Evolutionary conservation across 345 rosid species (phyloP).

Genomic region (Aquilaria sinensis): DNA sequence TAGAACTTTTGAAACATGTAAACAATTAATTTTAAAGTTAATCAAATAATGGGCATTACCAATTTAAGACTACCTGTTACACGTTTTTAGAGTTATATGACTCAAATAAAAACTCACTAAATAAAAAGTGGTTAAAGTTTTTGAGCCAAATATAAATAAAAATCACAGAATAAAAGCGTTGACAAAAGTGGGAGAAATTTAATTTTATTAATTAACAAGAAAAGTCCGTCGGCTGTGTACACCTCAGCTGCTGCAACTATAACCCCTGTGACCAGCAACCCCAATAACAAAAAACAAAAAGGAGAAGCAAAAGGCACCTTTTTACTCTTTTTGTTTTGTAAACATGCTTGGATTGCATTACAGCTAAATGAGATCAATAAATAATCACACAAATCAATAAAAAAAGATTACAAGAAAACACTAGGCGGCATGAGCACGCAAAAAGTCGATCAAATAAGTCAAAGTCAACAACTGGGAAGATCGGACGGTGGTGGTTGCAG

Average conservation of each 20-base stretch:
- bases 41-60: too few species aligned
- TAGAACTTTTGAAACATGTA: too few species aligned
- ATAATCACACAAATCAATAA: conserved; percentile 10
- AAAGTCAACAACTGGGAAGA: conserved; percentile 37
- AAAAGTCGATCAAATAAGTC: not conserved
- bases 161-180: too few species aligned
- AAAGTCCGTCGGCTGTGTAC: conserved; percentile 3
- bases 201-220: not conserved
- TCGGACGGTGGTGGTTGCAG: conserved; percentile 36
- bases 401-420: not conserved
- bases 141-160: too few species aligned
- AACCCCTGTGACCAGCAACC: not conserved
- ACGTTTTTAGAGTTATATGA: too few species aligned
- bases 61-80: too few species aligned
- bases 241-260: not conserved
- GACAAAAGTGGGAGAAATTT: too few species aligned
- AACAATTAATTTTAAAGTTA: too few species aligned
- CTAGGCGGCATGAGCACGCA: not conserved
- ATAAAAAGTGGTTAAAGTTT: too few species aligned
- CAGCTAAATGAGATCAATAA: not conserved
- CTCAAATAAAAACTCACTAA: too few species aligned
- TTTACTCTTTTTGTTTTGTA: not conserved
- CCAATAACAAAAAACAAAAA: not conserved
- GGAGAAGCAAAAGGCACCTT: not conserved
- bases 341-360: too few species aligned